Percentiles rank a stretch among this genome's conserved stretches.
These are phyloP conservation scores for Botryosphaeria dothidea DNA, from an alignment of 2,329 filamentous ascomycete genomes.

Conservation along the genomic window DNA sequence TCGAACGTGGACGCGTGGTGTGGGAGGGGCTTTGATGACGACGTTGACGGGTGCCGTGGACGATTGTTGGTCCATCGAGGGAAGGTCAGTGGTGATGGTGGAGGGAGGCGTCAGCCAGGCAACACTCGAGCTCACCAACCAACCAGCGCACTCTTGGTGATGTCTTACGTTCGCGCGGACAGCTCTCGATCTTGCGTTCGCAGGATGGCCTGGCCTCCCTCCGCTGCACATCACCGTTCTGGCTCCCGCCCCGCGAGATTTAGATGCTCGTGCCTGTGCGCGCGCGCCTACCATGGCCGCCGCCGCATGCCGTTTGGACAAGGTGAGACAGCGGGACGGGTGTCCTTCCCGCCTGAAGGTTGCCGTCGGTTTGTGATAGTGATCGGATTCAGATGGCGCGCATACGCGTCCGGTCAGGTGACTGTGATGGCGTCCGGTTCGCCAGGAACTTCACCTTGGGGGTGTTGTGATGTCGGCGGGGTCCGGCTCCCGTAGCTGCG, in stretches of 20 bases:
- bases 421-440: neutral
- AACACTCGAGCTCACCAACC: neutral
- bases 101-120: neutral
- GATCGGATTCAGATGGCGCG: constrained; percentile 7
- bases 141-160: neutral
- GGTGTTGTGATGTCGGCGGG: neutral
- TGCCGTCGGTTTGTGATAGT: neutral
- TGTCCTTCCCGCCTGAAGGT: neutral
- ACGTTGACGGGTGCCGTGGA: neutral
- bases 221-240: neutral
- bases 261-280: neutral
- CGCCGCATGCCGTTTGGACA: neutral
- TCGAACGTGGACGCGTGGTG: neutral
- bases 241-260: neutral
- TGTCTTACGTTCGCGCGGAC: no score
- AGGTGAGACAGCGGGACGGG: neutral
- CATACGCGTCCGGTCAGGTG: neutral
- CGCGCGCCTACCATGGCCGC: neutral
- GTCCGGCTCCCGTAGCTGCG: neutral
- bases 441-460: neutral
- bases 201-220: neutral
- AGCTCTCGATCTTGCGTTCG: neutral
- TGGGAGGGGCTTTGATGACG: neutral
- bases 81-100: no score
- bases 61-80: neutral